These are phyloP conservation scores for Stemphylium beticola DNA, from an alignment of 2,329 filamentous ascomycete species.

Conservation along the genomic window DNA sequence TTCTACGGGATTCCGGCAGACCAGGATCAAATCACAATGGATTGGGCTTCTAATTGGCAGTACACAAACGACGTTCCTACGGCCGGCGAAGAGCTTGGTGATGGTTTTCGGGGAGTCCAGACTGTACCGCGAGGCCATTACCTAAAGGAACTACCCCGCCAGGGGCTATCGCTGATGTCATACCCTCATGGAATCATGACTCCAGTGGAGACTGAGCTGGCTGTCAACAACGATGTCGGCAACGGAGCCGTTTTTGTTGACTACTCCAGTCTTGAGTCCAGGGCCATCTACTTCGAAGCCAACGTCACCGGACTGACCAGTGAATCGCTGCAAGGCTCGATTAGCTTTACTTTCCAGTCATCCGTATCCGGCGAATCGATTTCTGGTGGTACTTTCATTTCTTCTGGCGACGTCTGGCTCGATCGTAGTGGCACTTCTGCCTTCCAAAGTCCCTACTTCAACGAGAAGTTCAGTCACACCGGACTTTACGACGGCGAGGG, in stretches of 20 bases:
- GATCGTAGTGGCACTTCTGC: conserved; percentile 57
- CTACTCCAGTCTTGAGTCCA: conserved; percentile 58
- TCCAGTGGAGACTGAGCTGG: conserved; percentile 55
- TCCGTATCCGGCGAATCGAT: conserved; percentile 58
- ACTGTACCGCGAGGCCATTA: conserved; percentile 60
- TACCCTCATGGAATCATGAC: conserved; percentile 58
- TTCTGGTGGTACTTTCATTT: conserved; percentile 57
- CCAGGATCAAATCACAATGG: conserved; percentile 56
- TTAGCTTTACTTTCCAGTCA: conserved; percentile 62
- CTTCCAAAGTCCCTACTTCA: conserved; percentile 63
- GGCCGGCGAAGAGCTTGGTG: conserved; percentile 52
- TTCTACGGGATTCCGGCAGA: conserved; percentile 54
- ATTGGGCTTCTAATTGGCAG: conserved; percentile 67
- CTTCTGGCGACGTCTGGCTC: conserved; percentile 57
- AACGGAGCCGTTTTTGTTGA: conserved; percentile 59
- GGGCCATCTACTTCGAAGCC: conserved; percentile 62
- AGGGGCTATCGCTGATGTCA: conserved; percentile 60
- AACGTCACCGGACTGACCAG: conserved; percentile 56
- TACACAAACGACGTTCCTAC: conserved; percentile 63
- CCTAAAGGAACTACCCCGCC: conserved; percentile 58
- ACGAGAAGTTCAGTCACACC: conserved; percentile 58
- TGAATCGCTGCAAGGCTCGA: conserved; percentile 44
- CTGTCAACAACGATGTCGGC: conserved; percentile 51
- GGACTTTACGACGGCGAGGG: conserved; percentile 36
- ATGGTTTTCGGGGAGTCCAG: conserved; percentile 60